Base-by-base conservation (phyloP, 2,329 filamentous ascomycete species). In the Apiospora arundinis region DNA sequence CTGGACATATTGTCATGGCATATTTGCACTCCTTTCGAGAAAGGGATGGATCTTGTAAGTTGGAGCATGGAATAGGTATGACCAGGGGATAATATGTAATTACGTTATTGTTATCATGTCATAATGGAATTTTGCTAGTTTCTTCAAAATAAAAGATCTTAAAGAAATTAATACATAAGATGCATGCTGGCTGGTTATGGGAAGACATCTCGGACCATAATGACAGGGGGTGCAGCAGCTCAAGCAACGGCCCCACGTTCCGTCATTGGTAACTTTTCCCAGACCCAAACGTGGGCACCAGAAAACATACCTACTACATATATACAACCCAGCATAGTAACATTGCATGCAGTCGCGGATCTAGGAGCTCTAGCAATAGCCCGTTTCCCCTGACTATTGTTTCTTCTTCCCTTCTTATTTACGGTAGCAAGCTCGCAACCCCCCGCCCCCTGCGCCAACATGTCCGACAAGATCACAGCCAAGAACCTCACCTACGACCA, bases 401-500 rank as follows among this genome's bases (percentile, higher is more conserved):
- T 14, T 18, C 7, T 4, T 32, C 16, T 56, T 32, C 16, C 6
- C 32, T 4, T 32, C 25, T 18, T 4, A 48, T 48, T 5, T 18
- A 32, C 14, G 23, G 52, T 28, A 40, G n/a, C n/a, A 18, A 21
- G 3, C 32, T 32, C 32, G 32, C 32, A n/a, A n/a, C 18, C 28
- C 7, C 21, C 16, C 28, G 5, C 25, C 28, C 52, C 28, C 6
- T 32, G 8, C 21, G 18, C 8, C 56, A 63, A n/a, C 7, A 63
- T 63, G 56, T 69, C 85, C 73, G 89, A 91, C 52, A 92, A 91
- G 77, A 92, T 93, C 78, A 93, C 90, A 69, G 85, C 89, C 76
- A 93, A 93, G 77, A 91, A 93, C 80, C 87, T 95, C 67, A 86
- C 87, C 71, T 95, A 93, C 85, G 86, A 88, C 83, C 80, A 80